Percentiles rank a stretch among this genome's conserved stretches.
phyloP scores from a whole-genome alignment of 257 asterid species.

The Solanum medicagineum region DNA sequence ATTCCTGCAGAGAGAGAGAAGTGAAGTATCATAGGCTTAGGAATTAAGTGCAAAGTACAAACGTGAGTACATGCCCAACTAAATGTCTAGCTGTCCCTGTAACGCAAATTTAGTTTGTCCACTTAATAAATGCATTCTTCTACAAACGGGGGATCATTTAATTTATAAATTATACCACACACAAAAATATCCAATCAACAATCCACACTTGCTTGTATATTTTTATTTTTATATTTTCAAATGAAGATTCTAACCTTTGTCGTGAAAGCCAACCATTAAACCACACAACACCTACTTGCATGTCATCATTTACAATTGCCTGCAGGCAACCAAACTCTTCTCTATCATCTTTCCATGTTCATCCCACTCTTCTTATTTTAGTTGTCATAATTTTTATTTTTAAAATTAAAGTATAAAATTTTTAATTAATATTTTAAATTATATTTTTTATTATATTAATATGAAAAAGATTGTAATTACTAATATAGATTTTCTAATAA shows the following conservation, averaged over 20 bases:
- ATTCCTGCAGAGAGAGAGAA: too few species aligned
- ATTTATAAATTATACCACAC: not conserved
- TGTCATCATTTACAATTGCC: not conserved
- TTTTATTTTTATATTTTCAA: not conserved
- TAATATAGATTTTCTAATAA: too few species aligned
- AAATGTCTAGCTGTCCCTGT: not conserved
- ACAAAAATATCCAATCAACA: not conserved
- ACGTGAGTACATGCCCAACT: not conserved
- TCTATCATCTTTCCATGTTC: not conserved
- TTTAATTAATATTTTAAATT: too few species aligned
- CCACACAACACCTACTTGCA: not conserved
- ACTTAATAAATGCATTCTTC: not conserved
- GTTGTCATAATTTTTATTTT: too few species aligned
- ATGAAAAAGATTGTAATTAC: too few species aligned
- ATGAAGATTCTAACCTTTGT: not conserved
- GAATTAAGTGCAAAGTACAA: not conserved
- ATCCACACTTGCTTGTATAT: not conserved
- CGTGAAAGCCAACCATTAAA: not conserved
- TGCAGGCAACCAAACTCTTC: not conserved
- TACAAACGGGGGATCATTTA: not conserved
- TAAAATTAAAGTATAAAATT: too few species aligned
- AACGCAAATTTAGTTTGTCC: not conserved
- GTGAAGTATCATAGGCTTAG: not conserved
- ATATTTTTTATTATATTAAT: too few species aligned
- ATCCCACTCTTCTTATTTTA: not conserved